Evolutionary conservation across 306 rosid species (phyloP), one percentile per base, ranked within the genome.

Genomic region (Mimosa bimucronata): DNA sequence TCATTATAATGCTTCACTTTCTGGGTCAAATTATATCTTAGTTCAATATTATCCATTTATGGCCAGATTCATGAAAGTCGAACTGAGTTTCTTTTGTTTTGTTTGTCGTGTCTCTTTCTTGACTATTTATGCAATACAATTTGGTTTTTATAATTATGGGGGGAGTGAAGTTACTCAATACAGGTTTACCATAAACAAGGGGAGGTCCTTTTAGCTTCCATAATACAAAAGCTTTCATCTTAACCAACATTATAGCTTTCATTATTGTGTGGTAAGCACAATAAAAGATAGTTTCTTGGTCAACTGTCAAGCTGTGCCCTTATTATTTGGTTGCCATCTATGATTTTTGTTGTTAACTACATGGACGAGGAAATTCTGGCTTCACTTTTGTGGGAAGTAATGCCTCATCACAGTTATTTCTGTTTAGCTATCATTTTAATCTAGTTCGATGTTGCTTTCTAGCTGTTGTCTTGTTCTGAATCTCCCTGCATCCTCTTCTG

Each of bases 381-480:
- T 52, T 80, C 26, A 64, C 37, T 38, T 37, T 15, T 6, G 46
- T 73, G n/a, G 71, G 28, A 4, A 28, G 74, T 55, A 34, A 71
- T 62, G 52, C 16, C 30, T 78, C 60, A 57, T 67, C 31, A 38
- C 38, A 38, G n/a, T 9, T 61, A 45, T 66, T 77, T 66, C 37
- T 66, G 12, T 58, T 41, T 26, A 44, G 50, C 40, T 46, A 65
- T 37, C 62, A 69, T 64, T 75, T 64, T 70, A 70, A 69, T 75
- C 40, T 62, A 16, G 62, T 83, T 69, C 78, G 83, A 55, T 77
- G 42, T 74, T 55, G 66, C 30, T 77, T 83, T 71, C 42, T 61
- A 53, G 61, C 58, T 69, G 55, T 79, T 41, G 19, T n/a, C 74
- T 76, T 61, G 44, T 77, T 69, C 23, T 77, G 41, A 26, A 73